phyloP scores from a whole-genome alignment of 371 early-diverging fungal genomes.

The Actinomucor elegans region DNA sequence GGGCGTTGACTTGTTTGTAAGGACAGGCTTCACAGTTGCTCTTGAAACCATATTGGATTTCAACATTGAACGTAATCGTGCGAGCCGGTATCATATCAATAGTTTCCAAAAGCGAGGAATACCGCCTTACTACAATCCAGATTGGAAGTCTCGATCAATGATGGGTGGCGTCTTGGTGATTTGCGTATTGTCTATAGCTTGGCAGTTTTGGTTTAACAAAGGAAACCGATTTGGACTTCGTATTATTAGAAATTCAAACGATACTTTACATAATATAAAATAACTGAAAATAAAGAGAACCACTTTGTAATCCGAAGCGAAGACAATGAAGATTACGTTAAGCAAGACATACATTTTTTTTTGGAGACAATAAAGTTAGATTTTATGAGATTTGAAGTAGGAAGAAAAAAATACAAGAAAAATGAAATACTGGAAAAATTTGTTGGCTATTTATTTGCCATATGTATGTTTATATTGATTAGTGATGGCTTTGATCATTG shows the following conservation, averaged over 20 bases:
- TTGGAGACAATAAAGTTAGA: no score
- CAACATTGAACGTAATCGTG: slow-evolving; percentile 1
- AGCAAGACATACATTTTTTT: no score
- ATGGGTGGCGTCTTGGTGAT: slow-evolving; percentile 20
- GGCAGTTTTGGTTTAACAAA: slow-evolving; percentile 16
- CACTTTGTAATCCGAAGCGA: no score
- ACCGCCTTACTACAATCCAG: slow-evolving; percentile 7
- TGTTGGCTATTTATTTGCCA: no score
- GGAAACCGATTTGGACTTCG: slow-evolving; percentile 35
- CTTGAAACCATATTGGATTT: slow-evolving; percentile 18
- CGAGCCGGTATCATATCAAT: neutral
- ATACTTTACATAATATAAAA: slow-evolving; percentile 11
- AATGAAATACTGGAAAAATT: no score
- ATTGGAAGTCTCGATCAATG: slow-evolving; percentile 24
- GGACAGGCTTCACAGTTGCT: slow-evolving; percentile 15
- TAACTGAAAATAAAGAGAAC: no score
- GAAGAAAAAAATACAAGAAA: no score
- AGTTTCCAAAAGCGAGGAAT: neutral
- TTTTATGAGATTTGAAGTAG: no score
- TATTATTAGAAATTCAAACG: slow-evolving; percentile 10
- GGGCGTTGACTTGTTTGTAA: slow-evolving; percentile 29
- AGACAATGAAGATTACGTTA: no score
- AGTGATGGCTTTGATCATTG: no score
- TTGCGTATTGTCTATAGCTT: slow-evolving; percentile 8
- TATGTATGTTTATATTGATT: no score